A percentile compares a stretch with the other conserved stretches of the same genome.
These are phyloP conservation scores for Populus hybrid DNA, from an alignment of 441 rosid species.

Conservation along the genomic window DNA sequence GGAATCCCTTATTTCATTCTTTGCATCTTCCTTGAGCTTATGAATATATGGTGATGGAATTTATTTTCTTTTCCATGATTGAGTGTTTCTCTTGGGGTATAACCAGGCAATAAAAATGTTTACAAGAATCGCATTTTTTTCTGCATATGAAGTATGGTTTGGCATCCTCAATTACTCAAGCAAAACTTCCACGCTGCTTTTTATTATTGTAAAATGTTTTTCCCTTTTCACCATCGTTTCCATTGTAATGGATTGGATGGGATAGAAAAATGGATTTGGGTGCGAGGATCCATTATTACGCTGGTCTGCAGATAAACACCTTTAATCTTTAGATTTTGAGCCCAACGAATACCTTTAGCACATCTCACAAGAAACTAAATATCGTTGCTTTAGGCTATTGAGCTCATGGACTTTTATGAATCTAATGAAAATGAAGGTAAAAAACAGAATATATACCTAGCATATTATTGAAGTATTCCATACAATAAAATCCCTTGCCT, in stretches of 20 bases:
- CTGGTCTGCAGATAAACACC: conserved; percentile 16
- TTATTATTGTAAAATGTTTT: conserved; percentile 1
- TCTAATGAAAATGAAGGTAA: conserved; percentile 17
- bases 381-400: conserved; percentile 10
- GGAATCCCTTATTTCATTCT: background rate
- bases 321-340: conserved; percentile 3
- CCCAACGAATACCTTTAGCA: conserved; percentile 8
- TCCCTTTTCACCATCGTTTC: conserved; percentile 7
- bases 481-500: conserved; percentile 14
- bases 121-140: conserved; percentile 1
- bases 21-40: background rate
- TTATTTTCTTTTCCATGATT: background rate
- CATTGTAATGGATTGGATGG: conserved; percentile 3
- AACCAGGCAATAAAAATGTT: conserved; percentile 14
- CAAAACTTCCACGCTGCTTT: conserved; percentile 11
- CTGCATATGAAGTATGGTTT: conserved; percentile 13
- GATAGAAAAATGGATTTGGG: background rate
- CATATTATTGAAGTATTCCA: conserved; percentile 20
- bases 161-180: conserved; percentile 21
- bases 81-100: background rate
- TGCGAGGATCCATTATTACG: conserved; percentile 13
- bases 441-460: conserved; percentile 13
- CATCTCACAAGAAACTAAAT: conserved; percentile 10
- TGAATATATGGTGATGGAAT: background rate
- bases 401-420: conserved; percentile 20